These are phyloP conservation scores for Gymnopilus dilepis DNA, from an alignment of 768 basidiomycete species.

Conservation along the genomic window DNA sequence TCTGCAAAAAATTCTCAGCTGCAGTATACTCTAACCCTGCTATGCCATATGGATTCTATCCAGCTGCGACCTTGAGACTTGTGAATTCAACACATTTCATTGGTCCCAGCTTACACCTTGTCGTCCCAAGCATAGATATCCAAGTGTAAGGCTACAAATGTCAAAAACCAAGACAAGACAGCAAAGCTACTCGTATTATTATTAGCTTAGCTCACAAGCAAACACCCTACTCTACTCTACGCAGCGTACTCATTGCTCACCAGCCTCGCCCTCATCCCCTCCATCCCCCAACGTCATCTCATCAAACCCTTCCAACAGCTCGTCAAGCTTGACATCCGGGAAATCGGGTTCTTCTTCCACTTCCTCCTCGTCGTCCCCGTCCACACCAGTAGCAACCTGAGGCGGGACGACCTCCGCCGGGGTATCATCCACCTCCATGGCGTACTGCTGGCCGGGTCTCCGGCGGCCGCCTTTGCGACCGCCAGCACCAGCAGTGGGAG, in stretches of 20 bases:
- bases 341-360: conserved; percentile 84
- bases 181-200: too few species aligned
- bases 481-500: conserved; percentile 39
- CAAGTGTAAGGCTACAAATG: too few species aligned
- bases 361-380: conserved; percentile 60
- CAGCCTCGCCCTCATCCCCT: conserved; percentile 31
- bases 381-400: conserved; percentile 26
- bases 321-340: conserved; percentile 84
- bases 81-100: too few species aligned
- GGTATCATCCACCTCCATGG: conserved; percentile 73
- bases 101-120: too few species aligned
- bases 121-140: too few species aligned
- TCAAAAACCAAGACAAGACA: too few species aligned
- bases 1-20: too few species aligned
- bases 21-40: too few species aligned
- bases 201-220: too few species aligned
- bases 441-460: conserved; percentile 47
- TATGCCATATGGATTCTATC: too few species aligned
- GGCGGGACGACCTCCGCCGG: conserved; percentile 30
- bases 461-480: conserved; percentile 46
- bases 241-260: conserved; percentile 10
- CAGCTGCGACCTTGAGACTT: too few species aligned
- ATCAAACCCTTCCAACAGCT: conserved; percentile 90
- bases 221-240: too few species aligned
- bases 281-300: conserved; percentile 76